Percentiles rank a stretch among this genome's conserved stretches.
These are phyloP conservation scores for Onygenales sp. DNA, from an alignment of 2,329 filamentous ascomycete species.

Conservation along the genomic window DNA sequence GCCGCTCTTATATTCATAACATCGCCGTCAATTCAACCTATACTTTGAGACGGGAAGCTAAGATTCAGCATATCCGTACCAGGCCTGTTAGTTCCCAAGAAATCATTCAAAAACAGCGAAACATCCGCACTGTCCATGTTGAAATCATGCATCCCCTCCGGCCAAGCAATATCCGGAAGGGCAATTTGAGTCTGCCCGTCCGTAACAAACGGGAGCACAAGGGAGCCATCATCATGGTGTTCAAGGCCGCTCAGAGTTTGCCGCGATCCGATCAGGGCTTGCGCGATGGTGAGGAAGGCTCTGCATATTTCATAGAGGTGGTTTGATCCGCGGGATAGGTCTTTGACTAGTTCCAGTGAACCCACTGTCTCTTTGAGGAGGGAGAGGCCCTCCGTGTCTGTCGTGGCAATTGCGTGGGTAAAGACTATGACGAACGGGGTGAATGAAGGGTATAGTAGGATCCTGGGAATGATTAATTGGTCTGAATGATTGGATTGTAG, in stretches of 20 bases:
- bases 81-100: slow-evolving; percentile 17
- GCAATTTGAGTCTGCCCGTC: slow-evolving; percentile 14
- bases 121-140: slow-evolving; percentile 17
- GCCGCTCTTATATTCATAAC: too few relatives aligned
- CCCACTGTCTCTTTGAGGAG: slow-evolving; percentile 48
- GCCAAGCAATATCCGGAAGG: slow-evolving; percentile 17
- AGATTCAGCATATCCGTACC: slow-evolving; percentile 18
- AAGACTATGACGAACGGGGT: slow-evolving; percentile 41
- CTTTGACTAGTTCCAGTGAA: slow-evolving; percentile 44
- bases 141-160: slow-evolving; percentile 14
- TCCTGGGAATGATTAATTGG: slow-evolving; percentile 15
- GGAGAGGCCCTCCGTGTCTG: slow-evolving; percentile 41
- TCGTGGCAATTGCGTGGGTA: slow-evolving; percentile 42
- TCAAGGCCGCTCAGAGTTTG: slow-evolving; percentile 16
- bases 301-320: slow-evolving; percentile 52
- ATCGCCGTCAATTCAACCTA: background rate
- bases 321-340: slow-evolving; percentile 48
- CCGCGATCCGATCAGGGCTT: slow-evolving; percentile 15
- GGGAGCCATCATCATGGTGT: slow-evolving; percentile 16
- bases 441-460: slow-evolving; percentile 35
- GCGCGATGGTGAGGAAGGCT: slow-evolving; percentile 17
- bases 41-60: background rate
- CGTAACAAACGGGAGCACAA: slow-evolving; percentile 11
- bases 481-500: background rate
- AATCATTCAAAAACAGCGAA: slow-evolving; percentile 20